Evolutionary conservation across 352 stramenopile species (phyloP), one percentile per base, ranked within the genome.

Genomic region (Elongisporangium anandrum): DNA sequence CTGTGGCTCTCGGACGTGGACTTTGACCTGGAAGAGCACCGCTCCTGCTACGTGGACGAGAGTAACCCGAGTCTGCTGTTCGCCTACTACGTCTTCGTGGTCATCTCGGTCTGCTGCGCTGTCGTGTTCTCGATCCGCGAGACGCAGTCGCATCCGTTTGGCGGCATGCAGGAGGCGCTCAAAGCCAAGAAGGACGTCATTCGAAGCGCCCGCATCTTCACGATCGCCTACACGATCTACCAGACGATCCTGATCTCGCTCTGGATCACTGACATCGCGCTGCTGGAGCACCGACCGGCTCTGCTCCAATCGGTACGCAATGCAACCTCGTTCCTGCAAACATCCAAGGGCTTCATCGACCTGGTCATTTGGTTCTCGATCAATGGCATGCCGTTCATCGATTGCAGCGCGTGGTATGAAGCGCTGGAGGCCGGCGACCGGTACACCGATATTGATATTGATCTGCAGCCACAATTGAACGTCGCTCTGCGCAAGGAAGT

Each of bases 401-500:
- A 80, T 29, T 75, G 62, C 57, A 52, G 65, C 3, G 58, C 54
- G 60, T 68, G 66, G 60, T 67, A 54, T 13, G 63, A 77, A 49
- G 70, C 69, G 5, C 78, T 78, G 9, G 72, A 81, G 48, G 34
- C 34, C 12, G 77, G 59, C 8, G 72, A 88, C 55, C 67, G 65
- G 29, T 83, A 79, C 53, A 94, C 81, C 39, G 85, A 94, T 53
- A 66, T 92, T 3, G 80, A 92, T 50, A 86, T 94, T 41, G 81
- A 92, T 60, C 69, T 92, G 0, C 77, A 94, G 65, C 85, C 85
- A 4, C 87, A 96, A 56, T 70, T 96, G 21, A 96, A 96, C 61
- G 74, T 90, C 2, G 88, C 82, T 12, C 55, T 96, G 54, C 79
- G 88, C 5, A 94, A 93, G 56, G 88, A 96, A 64, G 86, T 96